Conservation (phyloP, 495 filamentous ascomycete genomes). For the Physcia stellaris region DNA sequence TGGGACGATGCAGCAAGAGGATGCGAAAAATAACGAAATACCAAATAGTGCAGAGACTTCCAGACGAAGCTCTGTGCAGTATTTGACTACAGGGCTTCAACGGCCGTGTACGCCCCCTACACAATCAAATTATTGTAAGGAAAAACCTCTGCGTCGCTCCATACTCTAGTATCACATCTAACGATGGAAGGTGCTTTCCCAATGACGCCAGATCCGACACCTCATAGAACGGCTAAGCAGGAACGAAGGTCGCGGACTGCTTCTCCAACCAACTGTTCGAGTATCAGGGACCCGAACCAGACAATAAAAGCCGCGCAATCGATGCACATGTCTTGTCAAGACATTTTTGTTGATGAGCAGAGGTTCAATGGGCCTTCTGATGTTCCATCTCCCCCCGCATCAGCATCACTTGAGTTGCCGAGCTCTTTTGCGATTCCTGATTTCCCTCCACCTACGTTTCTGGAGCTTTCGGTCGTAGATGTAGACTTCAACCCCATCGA, state of each 20-base stretch:
- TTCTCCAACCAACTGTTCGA: constrained; percentile 13
- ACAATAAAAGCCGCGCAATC: constrained; percentile 24
- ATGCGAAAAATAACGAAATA: too few relatives aligned
- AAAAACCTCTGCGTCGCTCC: too few relatives aligned
- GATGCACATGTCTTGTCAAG: constrained; percentile 37
- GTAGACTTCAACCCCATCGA: constrained; percentile 34
- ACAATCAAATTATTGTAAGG: constrained; percentile 41
- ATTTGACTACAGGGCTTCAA: constrained; percentile 19
- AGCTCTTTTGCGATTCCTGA: constrained; percentile 35
- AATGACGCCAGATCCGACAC: constrained; percentile 35
- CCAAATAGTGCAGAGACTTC: too few relatives aligned
- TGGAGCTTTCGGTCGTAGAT: constrained; percentile 38
- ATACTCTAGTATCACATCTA: too few relatives aligned
- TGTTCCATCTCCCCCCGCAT: constrained; percentile 37
- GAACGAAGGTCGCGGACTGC: too few relatives aligned
- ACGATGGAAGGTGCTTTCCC: constrained; percentile 24
- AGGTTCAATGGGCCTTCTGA: constrained; percentile 20
- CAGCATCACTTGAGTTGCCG: constrained; percentile 21
- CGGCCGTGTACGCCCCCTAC: constrained; percentile 45
- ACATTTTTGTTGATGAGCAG: constrained; percentile 16
- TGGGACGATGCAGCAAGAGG: too few relatives aligned
- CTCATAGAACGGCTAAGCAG: too few relatives aligned
- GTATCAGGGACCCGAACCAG: constrained; percentile 14
- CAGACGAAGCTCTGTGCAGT: too few relatives aligned
- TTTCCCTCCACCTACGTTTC: constrained; percentile 38